Evolutionary conservation across 306 rosid species (phyloP).

Genomic region (Fagus crenata): DNA sequence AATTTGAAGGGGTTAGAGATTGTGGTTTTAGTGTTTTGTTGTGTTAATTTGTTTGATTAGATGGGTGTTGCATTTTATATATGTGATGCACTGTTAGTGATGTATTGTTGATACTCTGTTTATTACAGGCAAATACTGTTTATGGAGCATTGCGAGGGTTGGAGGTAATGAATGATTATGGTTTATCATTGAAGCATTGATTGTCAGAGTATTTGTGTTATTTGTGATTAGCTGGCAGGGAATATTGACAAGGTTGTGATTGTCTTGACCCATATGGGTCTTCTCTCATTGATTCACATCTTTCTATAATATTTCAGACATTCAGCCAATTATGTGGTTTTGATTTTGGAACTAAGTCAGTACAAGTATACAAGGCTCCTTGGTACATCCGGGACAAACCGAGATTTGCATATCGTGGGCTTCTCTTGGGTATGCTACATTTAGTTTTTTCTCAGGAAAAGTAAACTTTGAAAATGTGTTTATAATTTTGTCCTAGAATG

Average conservation of each 20-base stretch:
- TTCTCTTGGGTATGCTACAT: slow-evolving; percentile 69
- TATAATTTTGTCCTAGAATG: slow-evolving; percentile 25
- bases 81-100: neutral
- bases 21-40: neutral
- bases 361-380: slow-evolving; percentile 75
- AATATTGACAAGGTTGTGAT: neutral
- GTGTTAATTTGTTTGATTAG: too few relatives aligned
- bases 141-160: slow-evolving; percentile 61
- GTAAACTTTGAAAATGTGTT: slow-evolving; percentile 12
- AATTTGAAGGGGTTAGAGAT: slow-evolving; percentile 12
- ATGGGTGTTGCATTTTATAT: too few relatives aligned
- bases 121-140: slow-evolving; percentile 55
- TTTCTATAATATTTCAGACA: slow-evolving; percentile 61
- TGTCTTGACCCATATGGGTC: slow-evolving; percentile 13
- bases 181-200: neutral
- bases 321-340: slow-evolving; percentile 90
- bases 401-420: slow-evolving; percentile 88
- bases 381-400: slow-evolving; percentile 88
- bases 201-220: neutral
- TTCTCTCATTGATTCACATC: slow-evolving; percentile 21
- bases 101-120: slow-evolving; percentile 17
- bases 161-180: slow-evolving; percentile 46
- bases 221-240: neutral
- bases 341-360: slow-evolving; percentile 72
- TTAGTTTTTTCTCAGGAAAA: slow-evolving; percentile 5